Conservation (phyloP, 2,329 filamentous ascomycete genomes). For the Colletotrichum scovillei region DNA sequence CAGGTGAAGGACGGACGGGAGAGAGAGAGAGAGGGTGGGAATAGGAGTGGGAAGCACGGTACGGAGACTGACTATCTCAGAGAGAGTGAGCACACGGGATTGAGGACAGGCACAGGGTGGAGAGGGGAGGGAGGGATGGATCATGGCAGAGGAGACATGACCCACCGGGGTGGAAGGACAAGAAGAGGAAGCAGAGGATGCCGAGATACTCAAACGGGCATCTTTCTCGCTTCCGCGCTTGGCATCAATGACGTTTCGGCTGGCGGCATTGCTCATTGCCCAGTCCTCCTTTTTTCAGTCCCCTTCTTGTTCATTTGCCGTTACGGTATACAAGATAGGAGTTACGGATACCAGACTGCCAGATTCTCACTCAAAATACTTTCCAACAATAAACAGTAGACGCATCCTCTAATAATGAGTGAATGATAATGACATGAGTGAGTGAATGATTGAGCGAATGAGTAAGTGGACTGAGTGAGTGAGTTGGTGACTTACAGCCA, state of each 20-base stretch:
- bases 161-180: slow-evolving; percentile 1
- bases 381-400: too few relatives aligned
- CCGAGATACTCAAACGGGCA: slow-evolving; percentile 34
- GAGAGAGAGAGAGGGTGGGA: neutral
- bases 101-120: neutral
- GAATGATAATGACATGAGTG: too few relatives aligned
- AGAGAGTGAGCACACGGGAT: neutral
- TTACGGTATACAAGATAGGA: neutral
- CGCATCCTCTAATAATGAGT: neutral
- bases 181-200: slow-evolving; percentile 32
- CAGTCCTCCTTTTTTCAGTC: neutral
- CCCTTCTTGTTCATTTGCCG: neutral
- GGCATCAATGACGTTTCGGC: slow-evolving; percentile 36
- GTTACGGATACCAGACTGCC: neutral
- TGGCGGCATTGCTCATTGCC: slow-evolving; percentile 20
- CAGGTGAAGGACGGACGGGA: neutral
- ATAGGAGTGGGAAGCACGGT: slow-evolving; percentile 20
- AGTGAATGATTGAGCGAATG: neutral
- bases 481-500: neutral
- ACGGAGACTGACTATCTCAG: neutral
- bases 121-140: neutral
- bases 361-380: too few relatives aligned
- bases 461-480: neutral
- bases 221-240: slow-evolving; percentile 36
- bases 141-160: neutral